These are phyloP conservation scores for Ogataea degrootiae DNA, from an alignment of 805 yeast genomes.

Conservation along the genomic window DNA sequence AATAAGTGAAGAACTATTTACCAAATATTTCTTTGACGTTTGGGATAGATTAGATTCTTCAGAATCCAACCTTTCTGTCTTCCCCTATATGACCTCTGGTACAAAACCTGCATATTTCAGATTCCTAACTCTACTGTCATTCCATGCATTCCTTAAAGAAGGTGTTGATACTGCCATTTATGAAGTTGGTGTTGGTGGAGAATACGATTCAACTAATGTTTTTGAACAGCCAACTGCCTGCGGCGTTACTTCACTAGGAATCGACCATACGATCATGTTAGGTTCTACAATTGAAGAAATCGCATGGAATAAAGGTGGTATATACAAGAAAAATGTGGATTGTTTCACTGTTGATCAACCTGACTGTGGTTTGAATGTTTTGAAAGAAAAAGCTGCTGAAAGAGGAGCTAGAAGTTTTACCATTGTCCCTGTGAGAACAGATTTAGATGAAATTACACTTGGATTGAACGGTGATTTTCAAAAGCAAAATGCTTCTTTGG, in stretches of 20 bases:
- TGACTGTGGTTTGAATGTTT: constrained; percentile 47
- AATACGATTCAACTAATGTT: constrained; percentile 92
- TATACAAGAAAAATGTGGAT: constrained; percentile 62
- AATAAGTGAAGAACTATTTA: constrained; percentile 70
- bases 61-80: constrained; percentile 46
- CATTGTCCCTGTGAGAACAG: constrained; percentile 45
- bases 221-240: constrained; percentile 75
- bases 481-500: constrained; percentile 79
- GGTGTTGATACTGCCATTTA: constrained; percentile 91
- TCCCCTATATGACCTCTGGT: constrained; percentile 70
- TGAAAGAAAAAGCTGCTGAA: constrained; percentile 67
- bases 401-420: constrained; percentile 42
- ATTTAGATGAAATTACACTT: constrained; percentile 39
- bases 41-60: constrained; percentile 71
- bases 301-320: constrained; percentile 96
- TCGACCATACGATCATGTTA: constrained; percentile 83
- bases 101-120: constrained; percentile 92
- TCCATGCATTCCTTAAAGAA: constrained; percentile 84
- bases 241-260: constrained; percentile 82
- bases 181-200: constrained; percentile 99
- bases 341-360: constrained; percentile 64
- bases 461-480: constrained; percentile 89
- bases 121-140: constrained; percentile 81
- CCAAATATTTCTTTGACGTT: constrained; percentile 88
- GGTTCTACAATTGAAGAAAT: constrained; percentile 86